Base-by-base conservation (phyloP, 495 filamentous ascomycete species). In the Staphylotrichum longicolle region DNA sequence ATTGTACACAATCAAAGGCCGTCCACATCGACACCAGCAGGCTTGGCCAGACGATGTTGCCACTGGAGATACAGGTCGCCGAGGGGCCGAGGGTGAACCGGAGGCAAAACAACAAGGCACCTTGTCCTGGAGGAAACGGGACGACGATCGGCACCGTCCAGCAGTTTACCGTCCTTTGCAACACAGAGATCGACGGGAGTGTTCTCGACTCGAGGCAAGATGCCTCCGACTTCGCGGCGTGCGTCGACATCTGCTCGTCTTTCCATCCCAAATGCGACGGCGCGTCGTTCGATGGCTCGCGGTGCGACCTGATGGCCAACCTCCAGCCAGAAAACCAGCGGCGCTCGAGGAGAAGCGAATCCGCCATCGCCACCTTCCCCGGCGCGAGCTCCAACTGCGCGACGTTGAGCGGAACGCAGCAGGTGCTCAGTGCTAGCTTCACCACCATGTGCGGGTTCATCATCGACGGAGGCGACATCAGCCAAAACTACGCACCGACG, bases 201-300 rank as follows among this genome's bases (percentile, higher is more conserved):
- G 60, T 68, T 11, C 27, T 76, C 15, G 46, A 68, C 47, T 27
- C 20, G 20, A 61, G 47, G 9, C 30, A 61, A 3, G 67, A 71
- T 39, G 67, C 64, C 2, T 68, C 64, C 55, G 67, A 68, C 45
- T 60, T 75, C 30, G n/a, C 45, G 7, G 42, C 63, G 3, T 75
- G 72, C 52, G 61, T 68, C 10, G 70, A 70, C n/a, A 33, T 72
- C 5, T 76, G 74, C 61, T 69, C 71, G 12, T 69, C 68, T 1
- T 68, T 68, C 62, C 68, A 76, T 44, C 74, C 74, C 3, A 67
- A 63, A 51, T 76, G 74, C 54, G 74, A 76, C 5, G 74, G 53
- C 9, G 64, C 64, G 8, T 52, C 69, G 4, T 74, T 68, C 42
- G 65, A 64, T 40, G 65, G 63, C 12, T 52, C 49, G 1, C 49